phyloP scores from a whole-genome alignment of 2,329 filamentous ascomycete species.

The Pseudocercospora fijiensis region DNA sequence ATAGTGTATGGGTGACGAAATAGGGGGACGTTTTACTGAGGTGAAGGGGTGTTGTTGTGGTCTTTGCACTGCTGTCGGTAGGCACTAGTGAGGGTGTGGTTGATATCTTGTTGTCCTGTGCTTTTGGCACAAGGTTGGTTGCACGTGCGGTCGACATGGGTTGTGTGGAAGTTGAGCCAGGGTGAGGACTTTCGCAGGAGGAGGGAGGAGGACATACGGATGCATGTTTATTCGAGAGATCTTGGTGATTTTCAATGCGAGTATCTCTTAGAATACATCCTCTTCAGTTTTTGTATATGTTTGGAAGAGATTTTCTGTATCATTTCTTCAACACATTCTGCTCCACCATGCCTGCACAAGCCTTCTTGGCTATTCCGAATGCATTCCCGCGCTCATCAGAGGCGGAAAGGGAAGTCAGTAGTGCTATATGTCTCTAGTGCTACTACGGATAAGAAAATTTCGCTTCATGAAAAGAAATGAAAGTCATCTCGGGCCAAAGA shows the following conservation, averaged over 20 bases:
- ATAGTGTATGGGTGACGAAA: not conserved
- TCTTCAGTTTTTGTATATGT: too few relatives aligned
- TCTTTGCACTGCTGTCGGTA: constrained; percentile 1
- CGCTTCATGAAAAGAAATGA: constrained; percentile 4
- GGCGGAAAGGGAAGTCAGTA: not conserved
- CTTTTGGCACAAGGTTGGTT: not conserved
- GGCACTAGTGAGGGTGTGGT: not conserved
- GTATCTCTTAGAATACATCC: too few relatives aligned
- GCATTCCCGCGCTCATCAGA: not conserved
- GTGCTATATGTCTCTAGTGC: not conserved
- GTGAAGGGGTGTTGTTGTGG: not conserved
- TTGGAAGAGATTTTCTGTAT: too few relatives aligned
- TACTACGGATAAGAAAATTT: constrained; percentile 1
- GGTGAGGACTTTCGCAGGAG: not conserved
- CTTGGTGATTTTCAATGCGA: too few relatives aligned
- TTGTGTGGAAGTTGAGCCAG: not conserved
- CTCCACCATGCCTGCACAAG: not conserved
- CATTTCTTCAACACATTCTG: too few relatives aligned
- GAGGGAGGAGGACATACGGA: not conserved
- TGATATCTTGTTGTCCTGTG: not conserved
- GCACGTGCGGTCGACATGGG: constrained; percentile 1
- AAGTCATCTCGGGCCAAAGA: constrained; percentile 4
- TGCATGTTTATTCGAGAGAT: too few relatives aligned
- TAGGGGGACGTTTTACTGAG: not conserved
- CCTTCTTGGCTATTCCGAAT: not conserved